Evolutionary conservation across 208 protist genomes (phyloP), one percentile per base, ranked within the genome.

Genomic region (Acanthamoeba polyphaga): DNA sequence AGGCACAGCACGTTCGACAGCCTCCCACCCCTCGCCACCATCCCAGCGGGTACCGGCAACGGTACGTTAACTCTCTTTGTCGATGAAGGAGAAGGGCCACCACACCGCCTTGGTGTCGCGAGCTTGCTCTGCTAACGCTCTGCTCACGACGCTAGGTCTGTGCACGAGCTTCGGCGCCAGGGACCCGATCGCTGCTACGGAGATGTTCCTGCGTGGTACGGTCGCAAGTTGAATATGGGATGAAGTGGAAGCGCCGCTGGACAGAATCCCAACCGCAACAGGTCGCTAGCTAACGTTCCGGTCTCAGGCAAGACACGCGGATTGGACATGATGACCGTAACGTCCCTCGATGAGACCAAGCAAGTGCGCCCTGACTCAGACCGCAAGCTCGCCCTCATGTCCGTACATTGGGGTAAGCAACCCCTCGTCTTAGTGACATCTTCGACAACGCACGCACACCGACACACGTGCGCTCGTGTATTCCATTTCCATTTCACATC

Each of bases 371-470:
- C 53, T 8, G 43, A 64, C 80, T 34, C 51, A 3, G n/a, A 55
- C 74, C 38, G 38, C 13, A 88, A 88, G 80, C 53, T 88, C 15
- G 80, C 80, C 24, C n/a, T 88, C 53, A 88, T 88, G 80, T 88
- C 80, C 6, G 80, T 88, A 49, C 80, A 88, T 24, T 88, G 80
- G 80, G 80, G 80, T 88, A 15, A 24, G 74, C 55, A 13, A 1
- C 19, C 55, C 2, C 55, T 62, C 17, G 19, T 13, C 17, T 24
- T 24, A 22, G 19, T 38, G 2, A 38, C 34, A 38, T 2, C 6
- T 29, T n/a, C 62, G 1, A 29, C 62, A 10, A 15, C 66, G 4
- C 29, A 38, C n/a, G 17, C 29, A n/a, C 10, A 12, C 29, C 70
- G 8, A 29, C n/a, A 43, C n/a, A 49, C 2, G 66, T 10, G 29